Conservation (phyloP, 352 stramenopile species). For the Phytophthora melonis region DNA sequence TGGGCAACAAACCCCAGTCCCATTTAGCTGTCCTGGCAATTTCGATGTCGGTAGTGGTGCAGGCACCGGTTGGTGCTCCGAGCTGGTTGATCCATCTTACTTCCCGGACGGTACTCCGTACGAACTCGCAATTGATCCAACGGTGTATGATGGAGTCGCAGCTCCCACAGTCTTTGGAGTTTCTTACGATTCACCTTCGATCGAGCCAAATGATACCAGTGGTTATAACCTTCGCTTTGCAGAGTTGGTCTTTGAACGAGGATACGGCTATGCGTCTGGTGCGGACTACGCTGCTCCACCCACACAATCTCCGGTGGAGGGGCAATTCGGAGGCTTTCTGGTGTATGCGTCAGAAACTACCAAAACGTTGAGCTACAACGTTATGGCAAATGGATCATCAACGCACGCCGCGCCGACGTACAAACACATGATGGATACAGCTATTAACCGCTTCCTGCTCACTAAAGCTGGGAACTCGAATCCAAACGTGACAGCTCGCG, state of each 20-base stretch:
- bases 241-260: slow-evolving; percentile 59
- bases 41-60: slow-evolving; percentile 31
- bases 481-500: slow-evolving; percentile 43
- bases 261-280: slow-evolving; percentile 39
- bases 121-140: slow-evolving; percentile 39
- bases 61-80: slow-evolving; percentile 27
- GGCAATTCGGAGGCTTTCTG: slow-evolving; percentile 65
- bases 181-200: slow-evolving; percentile 47
- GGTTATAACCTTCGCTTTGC: slow-evolving; percentile 69
- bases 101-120: slow-evolving; percentile 43
- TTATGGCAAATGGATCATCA: slow-evolving; percentile 66
- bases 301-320: slow-evolving; percentile 30
- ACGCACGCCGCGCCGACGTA: slow-evolving; percentile 56
- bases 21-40: slow-evolving; percentile 51
- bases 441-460: slow-evolving; percentile 64
- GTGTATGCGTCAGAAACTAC: slow-evolving; percentile 48
- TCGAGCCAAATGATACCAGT: slow-evolving; percentile 60
- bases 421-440: slow-evolving; percentile 70
- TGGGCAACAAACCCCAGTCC: slow-evolving; percentile 47
- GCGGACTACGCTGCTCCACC: slow-evolving; percentile 11
- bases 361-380: slow-evolving; percentile 65
- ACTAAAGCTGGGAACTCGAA: slow-evolving; percentile 10
- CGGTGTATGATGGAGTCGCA: slow-evolving; percentile 45
- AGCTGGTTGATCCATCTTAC: slow-evolving; percentile 15
- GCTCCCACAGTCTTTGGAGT: slow-evolving; percentile 64